These are phyloP conservation scores for Globisporangium paroecandrum DNA, from an alignment of 352 stramenopile genomes.

Conservation along the genomic window DNA sequence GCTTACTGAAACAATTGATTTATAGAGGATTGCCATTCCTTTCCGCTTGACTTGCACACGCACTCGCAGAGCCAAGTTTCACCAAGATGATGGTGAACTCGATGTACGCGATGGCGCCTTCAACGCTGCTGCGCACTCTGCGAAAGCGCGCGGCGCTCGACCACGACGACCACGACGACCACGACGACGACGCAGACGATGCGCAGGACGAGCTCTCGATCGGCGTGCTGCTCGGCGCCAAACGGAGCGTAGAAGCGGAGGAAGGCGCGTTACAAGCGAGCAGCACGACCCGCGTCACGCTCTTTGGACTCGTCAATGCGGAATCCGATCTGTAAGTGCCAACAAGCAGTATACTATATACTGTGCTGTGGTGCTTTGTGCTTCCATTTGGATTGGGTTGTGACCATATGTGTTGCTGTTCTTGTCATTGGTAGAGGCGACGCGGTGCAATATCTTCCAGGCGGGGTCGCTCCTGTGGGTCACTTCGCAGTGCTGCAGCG, in stretches of 20 bases:
- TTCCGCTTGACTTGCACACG: not conserved
- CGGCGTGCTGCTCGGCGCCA: conserved; percentile 11
- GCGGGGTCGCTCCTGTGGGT: conserved; percentile 8
- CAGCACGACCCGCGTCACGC: not conserved
- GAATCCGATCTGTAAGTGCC: conserved; percentile 16
- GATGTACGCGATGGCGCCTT: conserved; percentile 1
- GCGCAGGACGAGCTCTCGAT: not conserved
- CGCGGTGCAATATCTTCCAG: conserved; percentile 6
- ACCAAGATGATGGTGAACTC: not conserved
- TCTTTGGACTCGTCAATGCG: conserved; percentile 9
- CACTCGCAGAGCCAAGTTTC: not conserved
- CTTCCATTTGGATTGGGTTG: too few species aligned
- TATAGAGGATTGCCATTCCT: not conserved
- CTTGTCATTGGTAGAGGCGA: not conserved
- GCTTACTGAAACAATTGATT: not conserved
- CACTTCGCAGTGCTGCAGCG: conserved; percentile 15
- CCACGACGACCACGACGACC: conserved; percentile 11
- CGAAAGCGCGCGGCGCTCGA: conserved; percentile 7
- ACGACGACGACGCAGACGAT: conserved; percentile 2
- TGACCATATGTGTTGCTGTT: not conserved
- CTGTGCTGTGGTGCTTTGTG: too few species aligned
- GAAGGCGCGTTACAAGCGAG: not conserved
- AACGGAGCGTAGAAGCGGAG: not conserved
- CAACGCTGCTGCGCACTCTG: conserved; percentile 13
- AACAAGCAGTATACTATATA: too few species aligned